Conservation (phyloP, 495 filamentous ascomycete genomes). For the Aspergillus indologenus region DNA sequence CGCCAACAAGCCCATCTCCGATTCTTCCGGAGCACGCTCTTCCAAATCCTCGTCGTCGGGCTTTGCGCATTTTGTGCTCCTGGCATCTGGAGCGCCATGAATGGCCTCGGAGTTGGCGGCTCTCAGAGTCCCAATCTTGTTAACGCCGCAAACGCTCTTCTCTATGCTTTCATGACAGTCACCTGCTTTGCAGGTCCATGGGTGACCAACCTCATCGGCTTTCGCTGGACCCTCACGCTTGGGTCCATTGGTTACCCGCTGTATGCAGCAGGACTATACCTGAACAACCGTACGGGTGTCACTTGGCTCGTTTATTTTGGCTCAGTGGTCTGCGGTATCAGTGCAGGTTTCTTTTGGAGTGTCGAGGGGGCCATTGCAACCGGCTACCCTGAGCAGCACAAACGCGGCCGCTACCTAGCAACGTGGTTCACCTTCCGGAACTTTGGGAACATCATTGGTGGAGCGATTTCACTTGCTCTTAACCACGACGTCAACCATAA, state of each 20-base stretch:
- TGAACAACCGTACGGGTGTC: conserved; percentile 54
- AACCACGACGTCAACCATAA: conserved; percentile 44
- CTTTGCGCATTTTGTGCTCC: conserved; percentile 54
- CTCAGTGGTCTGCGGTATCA: conserved; percentile 51
- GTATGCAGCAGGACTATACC: conserved; percentile 53
- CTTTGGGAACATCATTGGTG: conserved; percentile 52
- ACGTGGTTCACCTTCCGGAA: conserved; percentile 56
- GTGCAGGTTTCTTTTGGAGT: conserved; percentile 52
- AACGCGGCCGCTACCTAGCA: conserved; percentile 51
- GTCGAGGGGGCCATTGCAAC: conserved; percentile 54
- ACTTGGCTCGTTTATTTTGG: conserved; percentile 56
- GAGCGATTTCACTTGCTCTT: conserved; percentile 51
- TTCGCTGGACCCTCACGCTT: conserved; percentile 48
- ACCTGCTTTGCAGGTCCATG: conserved; percentile 21
- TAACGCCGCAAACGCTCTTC: conserved; percentile 54
- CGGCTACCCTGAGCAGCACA: conserved; percentile 50
- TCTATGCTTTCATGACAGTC: conserved; percentile 32
- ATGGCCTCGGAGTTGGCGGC: conserved; percentile 53
- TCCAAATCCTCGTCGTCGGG: conserved; percentile 53
- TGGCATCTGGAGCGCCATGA: conserved; percentile 58
- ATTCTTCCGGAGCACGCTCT: conserved; percentile 24
- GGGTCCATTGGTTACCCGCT: conserved; percentile 54
- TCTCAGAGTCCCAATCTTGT: conserved; percentile 51
- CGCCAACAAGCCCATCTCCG: no score
- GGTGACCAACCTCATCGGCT: conserved; percentile 37